Percentiles rank a stretch among this genome's conserved stretches.
Conservation (phyloP, 306 rosid species). For the Canavalia ensiformis region DNA sequence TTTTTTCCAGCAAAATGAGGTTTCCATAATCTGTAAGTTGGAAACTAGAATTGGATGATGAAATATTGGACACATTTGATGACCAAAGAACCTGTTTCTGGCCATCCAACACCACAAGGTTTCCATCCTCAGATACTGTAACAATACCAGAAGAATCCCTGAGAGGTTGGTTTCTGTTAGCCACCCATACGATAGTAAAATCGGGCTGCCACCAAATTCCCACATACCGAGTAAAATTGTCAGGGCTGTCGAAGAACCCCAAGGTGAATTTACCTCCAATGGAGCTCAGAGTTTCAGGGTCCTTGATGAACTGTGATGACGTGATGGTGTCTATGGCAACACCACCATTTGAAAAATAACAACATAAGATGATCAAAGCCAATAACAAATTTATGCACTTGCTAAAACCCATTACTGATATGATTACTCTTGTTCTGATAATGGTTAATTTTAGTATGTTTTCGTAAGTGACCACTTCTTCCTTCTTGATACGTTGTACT, state of each 20-base stretch:
- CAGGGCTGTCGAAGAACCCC: constrained; percentile 20
- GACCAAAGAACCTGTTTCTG: constrained; percentile 49
- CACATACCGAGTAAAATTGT: constrained; percentile 36
- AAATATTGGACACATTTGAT: constrained; percentile 37
- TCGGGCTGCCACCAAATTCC: constrained; percentile 42
- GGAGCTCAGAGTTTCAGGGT: constrained; percentile 29
- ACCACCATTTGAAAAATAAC: neutral
- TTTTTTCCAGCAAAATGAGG: constrained; percentile 40
- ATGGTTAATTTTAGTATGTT: neutral
- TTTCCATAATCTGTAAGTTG: constrained; percentile 53
- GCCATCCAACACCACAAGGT: constrained; percentile 46
- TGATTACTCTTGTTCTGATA: neutral
- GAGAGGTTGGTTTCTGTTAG: constrained; percentile 48
- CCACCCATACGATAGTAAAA: constrained; percentile 39
- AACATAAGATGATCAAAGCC: neutral
- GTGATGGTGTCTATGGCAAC: constrained; percentile 15
- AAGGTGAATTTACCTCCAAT: constrained; percentile 16
- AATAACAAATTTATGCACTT: neutral
- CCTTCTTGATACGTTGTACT: neutral
- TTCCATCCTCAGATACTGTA: constrained; percentile 45
- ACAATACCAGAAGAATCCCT: constrained; percentile 41
- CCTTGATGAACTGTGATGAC: constrained; percentile 20
- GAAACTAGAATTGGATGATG: constrained; percentile 34
- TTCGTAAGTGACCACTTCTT: neutral
- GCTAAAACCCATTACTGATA: neutral